Evolutionary conservation across 2,329 filamentous ascomycete genomes (phyloP), one percentile per base, ranked within the genome.

Genomic region (Dactylellina haptotyla): DNA sequence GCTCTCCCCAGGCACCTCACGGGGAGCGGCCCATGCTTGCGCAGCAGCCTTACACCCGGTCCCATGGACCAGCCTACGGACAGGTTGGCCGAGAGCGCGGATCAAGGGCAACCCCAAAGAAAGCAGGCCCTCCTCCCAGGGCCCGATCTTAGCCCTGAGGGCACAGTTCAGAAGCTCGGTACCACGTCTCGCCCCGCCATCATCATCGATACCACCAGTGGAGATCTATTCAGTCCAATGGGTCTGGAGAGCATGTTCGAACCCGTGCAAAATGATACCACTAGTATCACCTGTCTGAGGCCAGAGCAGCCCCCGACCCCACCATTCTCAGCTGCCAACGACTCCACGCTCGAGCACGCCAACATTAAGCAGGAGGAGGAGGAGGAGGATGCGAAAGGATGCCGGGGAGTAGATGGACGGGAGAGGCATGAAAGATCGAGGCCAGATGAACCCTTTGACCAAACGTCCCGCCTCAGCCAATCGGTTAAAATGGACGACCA

Each of bases 201-300:
- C 32, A 23, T 65, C 10, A 41, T 64, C 4, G 67, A 72, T 25
- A 58, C 43, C 5, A 54, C 59, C n/a, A 72, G 53, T n/a, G 67
- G 56, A 3, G 67, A 72, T 26, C 26, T 72, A 14, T 72, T 72
- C 20, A 72, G 58, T 23, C 67, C 67, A 2, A 61, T 57, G 30
- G 51, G 51, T 8, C 53, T 72, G 23, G 67, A 72, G 46, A 65
- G 53, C 23, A 51, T 72, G 32, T 72, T 72, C 39, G 58, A 72
- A 16, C 66, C 57, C 6, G 32, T 6, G 14, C 6, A 34, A 14
- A 34, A 14, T 34, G 6, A 14, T 34, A 14, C 32, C 32, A 14
- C 32, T 34, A 6, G 32, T 6, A 34, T 14, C 32, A 6, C 32
- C 32, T 6, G 14, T 6, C 14, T 6, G 6, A 34, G 32, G 6